Evolutionary conservation across 345 rosid genomes (phyloP).

Genomic region (Melaleuca quinquenervia): DNA sequence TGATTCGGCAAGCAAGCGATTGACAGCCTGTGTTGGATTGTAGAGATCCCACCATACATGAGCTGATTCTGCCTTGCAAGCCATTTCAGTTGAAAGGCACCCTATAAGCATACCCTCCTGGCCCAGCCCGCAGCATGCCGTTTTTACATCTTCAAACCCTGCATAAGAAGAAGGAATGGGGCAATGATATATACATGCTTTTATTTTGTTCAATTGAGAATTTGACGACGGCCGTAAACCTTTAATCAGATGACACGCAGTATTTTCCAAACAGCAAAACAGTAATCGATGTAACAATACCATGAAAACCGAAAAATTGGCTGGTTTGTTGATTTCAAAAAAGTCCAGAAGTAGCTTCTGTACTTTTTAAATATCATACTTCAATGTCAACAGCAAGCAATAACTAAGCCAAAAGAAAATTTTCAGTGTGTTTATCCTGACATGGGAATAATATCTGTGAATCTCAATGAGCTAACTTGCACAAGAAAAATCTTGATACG

Average conservation of each 20-base stretch:
- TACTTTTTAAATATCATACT: not conserved
- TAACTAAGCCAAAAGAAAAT: not conserved
- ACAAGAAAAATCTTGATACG: not conserved
- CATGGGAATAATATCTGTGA: not conserved
- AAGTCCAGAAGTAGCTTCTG: not conserved
- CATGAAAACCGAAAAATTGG: not conserved
- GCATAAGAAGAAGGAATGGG: not conserved
- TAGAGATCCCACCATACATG: conserved; percentile 71
- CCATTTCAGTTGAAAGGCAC: conserved; percentile 41
- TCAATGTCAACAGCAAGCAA: not conserved
- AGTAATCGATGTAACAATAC: not conserved
- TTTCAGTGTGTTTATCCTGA: not conserved
- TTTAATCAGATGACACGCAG: not conserved
- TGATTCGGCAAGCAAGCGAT: conserved; percentile 41
- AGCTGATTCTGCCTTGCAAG: conserved; percentile 30
- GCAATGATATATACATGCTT: too few relatives aligned
- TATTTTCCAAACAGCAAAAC: not conserved
- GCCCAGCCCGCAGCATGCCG: conserved; percentile 54
- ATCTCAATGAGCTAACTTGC: not conserved
- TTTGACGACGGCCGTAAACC: not conserved
- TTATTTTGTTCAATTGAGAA: not conserved
- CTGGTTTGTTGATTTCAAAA: not conserved
- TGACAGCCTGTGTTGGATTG: conserved; percentile 41
- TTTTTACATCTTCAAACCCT: conserved; percentile 34
- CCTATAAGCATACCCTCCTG: conserved; percentile 29